A percentile compares a stretch with the other conserved stretches of the same genome.
These are phyloP conservation scores for Syzygium oleosum DNA, from an alignment of 345 rosid species.

Conservation along the genomic window DNA sequence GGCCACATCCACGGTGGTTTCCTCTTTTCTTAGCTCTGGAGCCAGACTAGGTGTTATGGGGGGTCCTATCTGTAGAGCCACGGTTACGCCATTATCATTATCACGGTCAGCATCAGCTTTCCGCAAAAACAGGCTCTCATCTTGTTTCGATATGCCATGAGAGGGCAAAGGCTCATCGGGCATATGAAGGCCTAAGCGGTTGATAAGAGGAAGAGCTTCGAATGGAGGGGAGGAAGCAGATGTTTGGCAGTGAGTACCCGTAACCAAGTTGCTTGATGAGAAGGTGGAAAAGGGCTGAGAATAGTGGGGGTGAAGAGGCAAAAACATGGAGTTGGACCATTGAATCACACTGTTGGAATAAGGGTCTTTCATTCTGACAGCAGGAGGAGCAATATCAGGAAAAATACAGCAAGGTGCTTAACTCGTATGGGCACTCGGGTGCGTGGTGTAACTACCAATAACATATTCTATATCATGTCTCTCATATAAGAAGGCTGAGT, in stretches of 20 bases:
- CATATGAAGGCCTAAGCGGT: constrained; percentile 14
- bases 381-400: background rate
- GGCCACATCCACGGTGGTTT: constrained; percentile 2
- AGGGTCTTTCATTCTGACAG: background rate
- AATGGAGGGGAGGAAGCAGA: constrained; percentile 2
- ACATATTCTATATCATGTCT: background rate
- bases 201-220: constrained; percentile 35
- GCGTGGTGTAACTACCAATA: background rate
- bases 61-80: constrained; percentile 25
- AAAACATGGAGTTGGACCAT: background rate
- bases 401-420: background rate
- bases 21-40: constrained; percentile 9
- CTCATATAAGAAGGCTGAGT: background rate
- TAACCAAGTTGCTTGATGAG: background rate
- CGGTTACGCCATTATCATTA: background rate
- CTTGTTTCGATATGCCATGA: background rate
- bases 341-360: background rate
- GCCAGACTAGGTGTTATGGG: constrained; percentile 16
- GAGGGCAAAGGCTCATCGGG: background rate
- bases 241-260: background rate
- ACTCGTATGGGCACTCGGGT: background rate
- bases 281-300: background rate
- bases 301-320: background rate
- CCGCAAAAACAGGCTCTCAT: constrained; percentile 21
- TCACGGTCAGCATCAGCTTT: background rate